Evolutionary conservation across 2,329 filamentous ascomycete species (phyloP).

Genomic region (Chrysoporthe puriensis): DNA sequence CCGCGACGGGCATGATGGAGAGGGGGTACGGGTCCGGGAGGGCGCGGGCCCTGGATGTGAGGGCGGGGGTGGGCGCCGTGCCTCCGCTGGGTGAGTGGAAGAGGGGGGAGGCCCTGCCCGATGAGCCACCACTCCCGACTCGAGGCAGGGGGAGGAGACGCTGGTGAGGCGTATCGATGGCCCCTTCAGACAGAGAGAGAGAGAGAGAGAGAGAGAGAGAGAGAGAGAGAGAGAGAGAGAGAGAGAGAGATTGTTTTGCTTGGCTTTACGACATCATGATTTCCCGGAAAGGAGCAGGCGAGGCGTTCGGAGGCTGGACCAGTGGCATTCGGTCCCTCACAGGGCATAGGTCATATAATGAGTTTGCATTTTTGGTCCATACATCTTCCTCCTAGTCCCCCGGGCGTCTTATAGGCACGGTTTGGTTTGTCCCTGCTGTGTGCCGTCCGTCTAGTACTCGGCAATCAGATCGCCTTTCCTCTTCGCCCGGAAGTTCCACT

Average conservation of each 20-base stretch:
- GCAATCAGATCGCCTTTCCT: constrained; percentile 80
- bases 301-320: background rate
- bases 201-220: too few species aligned
- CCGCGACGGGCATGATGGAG: constrained; percentile 39
- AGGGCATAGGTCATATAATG: background rate
- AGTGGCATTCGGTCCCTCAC: background rate
- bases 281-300: constrained; percentile 9
- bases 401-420: constrained; percentile 16
- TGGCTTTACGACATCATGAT: constrained; percentile 17
- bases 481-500: constrained; percentile 85
- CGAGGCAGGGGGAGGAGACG: constrained; percentile 51
- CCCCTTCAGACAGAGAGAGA: background rate
- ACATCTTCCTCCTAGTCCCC: background rate
- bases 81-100: constrained; percentile 63
- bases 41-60: constrained; percentile 32
- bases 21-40: constrained; percentile 44
- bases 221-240: background rate
- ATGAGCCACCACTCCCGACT: constrained; percentile 46
- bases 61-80: constrained; percentile 42
- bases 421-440: background rate
- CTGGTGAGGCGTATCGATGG: constrained; percentile 35
- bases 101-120: constrained; percentile 65
- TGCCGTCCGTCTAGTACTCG: constrained; percentile 65
- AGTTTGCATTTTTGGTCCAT: constrained; percentile 4
- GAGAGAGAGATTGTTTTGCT: background rate